Evolutionary conservation across 768 basidiomycete genomes (phyloP), one percentile per base, ranked within the genome.

Genomic region (Tulasnella sp.): DNA sequence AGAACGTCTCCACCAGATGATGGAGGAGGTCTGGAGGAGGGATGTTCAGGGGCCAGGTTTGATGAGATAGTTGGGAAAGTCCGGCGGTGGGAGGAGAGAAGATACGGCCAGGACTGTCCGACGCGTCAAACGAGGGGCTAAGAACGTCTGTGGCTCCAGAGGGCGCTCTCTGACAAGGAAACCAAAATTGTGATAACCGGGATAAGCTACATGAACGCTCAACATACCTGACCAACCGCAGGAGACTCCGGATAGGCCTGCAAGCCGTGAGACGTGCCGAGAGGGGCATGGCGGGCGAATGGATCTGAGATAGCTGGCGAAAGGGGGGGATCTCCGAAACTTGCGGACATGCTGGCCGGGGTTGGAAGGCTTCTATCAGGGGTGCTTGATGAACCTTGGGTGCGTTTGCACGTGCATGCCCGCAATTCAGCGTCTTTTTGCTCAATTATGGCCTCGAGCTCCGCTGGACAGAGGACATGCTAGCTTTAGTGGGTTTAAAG

Each of bases 1-100:
- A 78, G 52, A 78, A 78, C 19, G 68, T 38, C 17, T 78, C 77
- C 34, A 78, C 54, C 15, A 78, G 58, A 78, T 74, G 75, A 36
- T 70, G 34, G 3, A 70, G 72, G n/a, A 78, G 72, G 40, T 38
- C 40, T 74, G 72, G 78, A 4, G 71, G 74, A n/a, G 69, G 79
- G 29, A 74, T 67, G n/a, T 40, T 52, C 15, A 40, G 17, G 2
- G 75, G 76, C 72, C 67, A 77, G 31, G 72, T 42, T 8, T 67
- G n/a, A n/a, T 71, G 34, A 17, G 67, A 72, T 40, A 76, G 29
- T 22, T 71, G 67, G 22, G 29, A 34, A 4, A 22, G n/a, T n/a
- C 37, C 69, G 12, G 29, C 15, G 0, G 69, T n/a, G 15, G 40
- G 40, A 31, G 69, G 19, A 15, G 69, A 8, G 1, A 42, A 70